Evolutionary conservation across 306 rosid species (phyloP).

Genomic region (Gastrolobium bilobum): DNA sequence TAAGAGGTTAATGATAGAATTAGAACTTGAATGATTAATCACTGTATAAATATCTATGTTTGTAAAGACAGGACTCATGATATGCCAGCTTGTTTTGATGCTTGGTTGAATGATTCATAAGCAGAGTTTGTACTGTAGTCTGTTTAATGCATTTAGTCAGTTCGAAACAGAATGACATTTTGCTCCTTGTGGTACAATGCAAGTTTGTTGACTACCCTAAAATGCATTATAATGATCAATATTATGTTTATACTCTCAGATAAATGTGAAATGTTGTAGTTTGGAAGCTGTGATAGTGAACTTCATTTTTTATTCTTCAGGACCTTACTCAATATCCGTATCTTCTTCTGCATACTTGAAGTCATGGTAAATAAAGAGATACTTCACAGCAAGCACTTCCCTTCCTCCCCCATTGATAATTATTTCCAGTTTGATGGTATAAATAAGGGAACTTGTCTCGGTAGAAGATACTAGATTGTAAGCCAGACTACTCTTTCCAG

Average conservation of each 20-base stretch:
- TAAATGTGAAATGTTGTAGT: background rate
- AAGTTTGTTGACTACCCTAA: background rate
- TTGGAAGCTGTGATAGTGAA: background rate
- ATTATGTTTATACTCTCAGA: background rate
- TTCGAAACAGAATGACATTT: background rate
- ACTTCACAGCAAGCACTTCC: background rate
- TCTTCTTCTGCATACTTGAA: background rate
- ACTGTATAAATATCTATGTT: background rate
- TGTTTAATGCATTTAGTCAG: slow-evolving; percentile 10
- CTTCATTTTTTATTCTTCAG: background rate
- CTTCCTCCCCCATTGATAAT: background rate
- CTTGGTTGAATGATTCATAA: background rate
- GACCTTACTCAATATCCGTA: background rate
- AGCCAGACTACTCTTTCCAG: background rate
- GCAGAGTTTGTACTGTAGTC: background rate
- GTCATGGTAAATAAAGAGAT: background rate
- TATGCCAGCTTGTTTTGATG: background rate
- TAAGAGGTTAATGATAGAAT: background rate
- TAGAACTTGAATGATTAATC: background rate
- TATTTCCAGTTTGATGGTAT: background rate
- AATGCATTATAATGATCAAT: background rate
- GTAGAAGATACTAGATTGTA: background rate
- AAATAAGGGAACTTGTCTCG: slow-evolving; percentile 3
- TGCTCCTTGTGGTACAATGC: background rate
- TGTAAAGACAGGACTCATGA: background rate